phyloP scores from a whole-genome alignment of 106 monocot genomes.

The Phalaenopsis equestris region DNA sequence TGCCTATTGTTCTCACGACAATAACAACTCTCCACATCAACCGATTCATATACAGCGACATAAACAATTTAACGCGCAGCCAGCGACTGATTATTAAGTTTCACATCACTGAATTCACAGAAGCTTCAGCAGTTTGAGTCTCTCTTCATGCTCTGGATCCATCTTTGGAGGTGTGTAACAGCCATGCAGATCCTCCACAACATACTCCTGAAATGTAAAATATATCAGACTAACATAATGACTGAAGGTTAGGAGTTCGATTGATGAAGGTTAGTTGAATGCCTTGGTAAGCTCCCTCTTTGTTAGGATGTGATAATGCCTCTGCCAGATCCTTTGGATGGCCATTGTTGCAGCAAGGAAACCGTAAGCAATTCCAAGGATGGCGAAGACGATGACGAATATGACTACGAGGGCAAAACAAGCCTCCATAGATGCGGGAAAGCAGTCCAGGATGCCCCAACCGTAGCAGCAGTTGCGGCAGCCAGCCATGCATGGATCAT shows the following conservation, averaged over 20 bases:
- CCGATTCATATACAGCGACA: no score
- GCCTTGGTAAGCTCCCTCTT: slow-evolving; percentile 97
- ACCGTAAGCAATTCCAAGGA: slow-evolving; percentile 86
- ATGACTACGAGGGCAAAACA: slow-evolving; percentile 76
- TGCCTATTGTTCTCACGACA: no score
- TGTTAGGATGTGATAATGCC: slow-evolving; percentile 94
- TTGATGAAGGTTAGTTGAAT: background rate
- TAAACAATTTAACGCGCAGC: no score
- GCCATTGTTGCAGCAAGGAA: slow-evolving; percentile 93
- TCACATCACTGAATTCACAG: slow-evolving; percentile 17
- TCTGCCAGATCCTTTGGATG: slow-evolving; percentile 89
- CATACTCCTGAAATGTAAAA: slow-evolving; percentile 59
- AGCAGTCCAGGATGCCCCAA: slow-evolving; percentile 90
- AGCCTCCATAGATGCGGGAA: slow-evolving; percentile 92
- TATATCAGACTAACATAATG: background rate
- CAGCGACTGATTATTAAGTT: no score
- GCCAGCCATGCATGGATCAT: slow-evolving; percentile 79
- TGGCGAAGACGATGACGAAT: slow-evolving; percentile 85
- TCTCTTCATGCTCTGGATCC: slow-evolving; percentile 73
- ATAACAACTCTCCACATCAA: background rate
- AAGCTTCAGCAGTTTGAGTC: slow-evolving; percentile 69
- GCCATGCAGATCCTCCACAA: slow-evolving; percentile 83
- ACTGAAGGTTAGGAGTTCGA: background rate
- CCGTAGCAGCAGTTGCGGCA: slow-evolving; percentile 96
- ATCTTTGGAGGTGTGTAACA: slow-evolving; percentile 80